These are phyloP conservation scores for Pezizomycotina sp. DNA, from an alignment of 2,329 filamentous ascomycete genomes.

Conservation along the genomic window DNA sequence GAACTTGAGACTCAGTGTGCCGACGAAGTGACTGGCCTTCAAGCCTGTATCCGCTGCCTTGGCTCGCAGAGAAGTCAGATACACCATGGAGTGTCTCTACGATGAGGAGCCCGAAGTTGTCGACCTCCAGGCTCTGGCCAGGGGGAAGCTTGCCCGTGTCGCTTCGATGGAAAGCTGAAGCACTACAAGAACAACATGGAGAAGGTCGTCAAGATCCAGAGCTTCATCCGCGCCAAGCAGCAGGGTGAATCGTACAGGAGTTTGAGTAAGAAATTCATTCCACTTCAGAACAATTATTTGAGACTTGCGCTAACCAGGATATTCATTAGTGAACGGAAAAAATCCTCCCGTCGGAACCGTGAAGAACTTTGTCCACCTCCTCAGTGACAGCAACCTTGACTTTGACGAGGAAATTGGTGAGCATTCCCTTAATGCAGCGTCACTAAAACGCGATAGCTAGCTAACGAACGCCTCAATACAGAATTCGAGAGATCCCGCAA, in stretches of 20 bases:
- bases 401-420: constrained; percentile 77
- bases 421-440: background rate
- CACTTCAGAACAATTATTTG: background rate
- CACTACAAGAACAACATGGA: constrained; percentile 95
- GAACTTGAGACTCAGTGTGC: constrained; percentile 50
- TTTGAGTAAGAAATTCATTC: constrained; percentile 45
- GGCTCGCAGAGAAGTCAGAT: constrained; percentile 54
- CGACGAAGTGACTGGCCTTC: constrained; percentile 50
- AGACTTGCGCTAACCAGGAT: constrained; percentile 2
- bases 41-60: constrained; percentile 66
- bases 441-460: no score
- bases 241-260: constrained; percentile 98
- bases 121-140: constrained; percentile 39
- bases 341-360: constrained; percentile 93
- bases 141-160: constrained; percentile 50
- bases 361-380: constrained; percentile 92
- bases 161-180: constrained; percentile 50
- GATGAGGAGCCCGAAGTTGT: constrained; percentile 61
- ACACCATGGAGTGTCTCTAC: constrained; percentile 59
- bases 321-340: constrained; percentile 45
- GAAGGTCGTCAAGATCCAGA: constrained; percentile 96
- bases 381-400: constrained; percentile 97
- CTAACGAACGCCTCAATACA: background rate
- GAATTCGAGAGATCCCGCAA: constrained; percentile 91
- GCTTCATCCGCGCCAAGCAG: constrained; percentile 82